Percentiles rank a stretch among this genome's conserved stretches.
Conservation (phyloP, 306 rosid genomes). For the Ormosia semicastrata region DNA sequence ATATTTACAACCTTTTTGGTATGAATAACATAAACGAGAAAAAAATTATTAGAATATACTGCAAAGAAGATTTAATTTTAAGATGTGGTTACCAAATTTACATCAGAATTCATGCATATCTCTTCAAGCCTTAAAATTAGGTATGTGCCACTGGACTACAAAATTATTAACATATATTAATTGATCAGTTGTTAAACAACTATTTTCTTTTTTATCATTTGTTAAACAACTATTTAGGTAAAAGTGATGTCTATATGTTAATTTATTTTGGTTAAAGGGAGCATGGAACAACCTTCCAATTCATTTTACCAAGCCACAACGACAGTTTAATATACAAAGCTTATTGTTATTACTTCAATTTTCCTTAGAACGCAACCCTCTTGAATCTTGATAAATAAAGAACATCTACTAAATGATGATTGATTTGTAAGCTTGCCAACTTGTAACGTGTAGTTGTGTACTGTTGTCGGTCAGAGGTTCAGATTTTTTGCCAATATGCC, state of each 20-base stretch:
- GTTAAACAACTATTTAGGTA: background rate
- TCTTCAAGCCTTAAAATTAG: background rate
- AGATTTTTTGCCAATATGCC: background rate
- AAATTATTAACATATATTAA: background rate
- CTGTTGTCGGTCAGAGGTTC: background rate
- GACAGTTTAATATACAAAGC: background rate
- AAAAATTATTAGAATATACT: too few relatives aligned
- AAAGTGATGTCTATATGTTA: background rate
- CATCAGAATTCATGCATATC: too few relatives aligned
- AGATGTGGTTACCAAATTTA: too few relatives aligned
- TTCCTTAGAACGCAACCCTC: background rate
- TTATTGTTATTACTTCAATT: background rate
- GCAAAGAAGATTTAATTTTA: too few relatives aligned
- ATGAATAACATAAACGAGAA: too few relatives aligned
- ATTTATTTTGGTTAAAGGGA: background rate
- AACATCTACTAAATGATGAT: background rate
- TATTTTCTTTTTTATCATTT: background rate
- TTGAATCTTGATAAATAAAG: background rate
- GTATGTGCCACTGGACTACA: background rate
- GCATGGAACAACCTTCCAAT: background rate
- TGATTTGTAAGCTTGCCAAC: conserved; percentile 17
- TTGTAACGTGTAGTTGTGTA: background rate
- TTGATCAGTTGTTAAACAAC: background rate
- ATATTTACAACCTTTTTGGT: too few relatives aligned
- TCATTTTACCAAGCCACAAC: background rate